Conservation (phyloP, 73 alveolate species). For the Breviolum minutum region DNA sequence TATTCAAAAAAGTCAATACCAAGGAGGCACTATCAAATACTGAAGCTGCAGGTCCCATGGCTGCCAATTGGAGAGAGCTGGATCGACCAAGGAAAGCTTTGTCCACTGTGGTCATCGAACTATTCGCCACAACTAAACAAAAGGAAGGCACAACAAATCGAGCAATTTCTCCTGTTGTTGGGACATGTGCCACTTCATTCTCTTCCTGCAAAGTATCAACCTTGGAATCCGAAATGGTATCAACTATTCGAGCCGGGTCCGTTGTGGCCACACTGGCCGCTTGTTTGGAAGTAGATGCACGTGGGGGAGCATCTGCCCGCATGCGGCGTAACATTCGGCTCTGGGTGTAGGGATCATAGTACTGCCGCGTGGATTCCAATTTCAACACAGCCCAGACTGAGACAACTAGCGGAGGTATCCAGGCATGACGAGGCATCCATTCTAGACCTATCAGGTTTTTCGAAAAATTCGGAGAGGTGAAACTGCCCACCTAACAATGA, state of each 20-base stretch:
- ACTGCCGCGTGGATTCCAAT: constrained; percentile 57
- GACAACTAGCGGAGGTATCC: constrained; percentile 25
- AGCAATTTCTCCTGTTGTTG: constrained; percentile 27
- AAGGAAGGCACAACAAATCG: constrained; percentile 66
- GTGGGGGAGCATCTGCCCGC: constrained; percentile 10
- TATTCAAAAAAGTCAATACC: constrained; percentile 77
- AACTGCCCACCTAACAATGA: too few species aligned
- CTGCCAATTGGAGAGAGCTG: constrained; percentile 70
- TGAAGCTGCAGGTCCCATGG: constrained; percentile 88
- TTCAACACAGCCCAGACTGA: constrained; percentile 54
- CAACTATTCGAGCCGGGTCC: constrained; percentile 32
- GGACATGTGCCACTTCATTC: neutral
- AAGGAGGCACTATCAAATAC: constrained; percentile 64
- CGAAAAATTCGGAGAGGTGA: too few species aligned
- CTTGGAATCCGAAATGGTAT: neutral
- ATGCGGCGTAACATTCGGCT: constrained; percentile 72
- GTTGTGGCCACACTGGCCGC: constrained; percentile 24
- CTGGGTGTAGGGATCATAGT: constrained; percentile 77
- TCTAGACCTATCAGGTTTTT: neutral
- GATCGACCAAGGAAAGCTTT: constrained; percentile 84
- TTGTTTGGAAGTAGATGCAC: neutral
- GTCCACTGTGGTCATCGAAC: constrained; percentile 93
- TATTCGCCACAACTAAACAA: constrained; percentile 57
- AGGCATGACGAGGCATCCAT: constrained; percentile 14
- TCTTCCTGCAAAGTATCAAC: neutral